Evolutionary conservation across 2,329 filamentous ascomycete species (phyloP).

Genomic region (Colletotrichum sp.): DNA sequence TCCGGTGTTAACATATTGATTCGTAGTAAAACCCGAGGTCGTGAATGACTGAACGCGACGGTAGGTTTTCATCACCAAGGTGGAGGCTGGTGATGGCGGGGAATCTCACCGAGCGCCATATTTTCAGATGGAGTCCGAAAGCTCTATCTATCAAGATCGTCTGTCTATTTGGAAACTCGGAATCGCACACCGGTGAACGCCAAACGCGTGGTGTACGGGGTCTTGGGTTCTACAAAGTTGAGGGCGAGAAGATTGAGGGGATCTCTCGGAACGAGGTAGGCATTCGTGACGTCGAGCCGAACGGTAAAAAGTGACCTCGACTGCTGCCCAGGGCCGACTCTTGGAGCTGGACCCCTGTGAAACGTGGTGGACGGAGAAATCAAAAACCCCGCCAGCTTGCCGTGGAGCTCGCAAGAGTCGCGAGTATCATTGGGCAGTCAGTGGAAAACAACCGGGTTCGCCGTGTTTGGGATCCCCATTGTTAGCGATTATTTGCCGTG

Average conservation of each 20-base stretch:
- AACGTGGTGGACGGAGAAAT: background rate
- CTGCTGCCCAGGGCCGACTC: background rate
- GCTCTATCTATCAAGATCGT: background rate
- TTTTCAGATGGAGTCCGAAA: background rate
- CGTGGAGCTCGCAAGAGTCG: background rate
- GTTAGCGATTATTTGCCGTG: background rate
- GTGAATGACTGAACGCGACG: background rate
- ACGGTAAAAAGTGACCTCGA: background rate
- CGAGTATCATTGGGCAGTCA: background rate
- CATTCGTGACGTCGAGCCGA: background rate
- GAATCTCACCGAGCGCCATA: slow-evolving; percentile 2
- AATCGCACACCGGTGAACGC: background rate
- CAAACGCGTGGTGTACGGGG: background rate
- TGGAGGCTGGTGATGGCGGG: background rate
- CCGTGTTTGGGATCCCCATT: background rate
- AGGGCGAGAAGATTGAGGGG: background rate
- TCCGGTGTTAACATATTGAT: background rate
- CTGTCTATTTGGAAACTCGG: background rate
- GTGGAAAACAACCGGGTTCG: background rate
- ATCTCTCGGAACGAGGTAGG: background rate
- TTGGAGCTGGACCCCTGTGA: background rate
- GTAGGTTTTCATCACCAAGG: background rate
- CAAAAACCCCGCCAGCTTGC: background rate
- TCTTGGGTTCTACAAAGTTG: background rate
- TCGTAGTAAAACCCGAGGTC: background rate